A percentile compares a stretch with the other conserved stretches of the same genome.
Conservation (phyloP, 768 basidiomycete genomes). For the Phanerodontia chrysosporium region DNA sequence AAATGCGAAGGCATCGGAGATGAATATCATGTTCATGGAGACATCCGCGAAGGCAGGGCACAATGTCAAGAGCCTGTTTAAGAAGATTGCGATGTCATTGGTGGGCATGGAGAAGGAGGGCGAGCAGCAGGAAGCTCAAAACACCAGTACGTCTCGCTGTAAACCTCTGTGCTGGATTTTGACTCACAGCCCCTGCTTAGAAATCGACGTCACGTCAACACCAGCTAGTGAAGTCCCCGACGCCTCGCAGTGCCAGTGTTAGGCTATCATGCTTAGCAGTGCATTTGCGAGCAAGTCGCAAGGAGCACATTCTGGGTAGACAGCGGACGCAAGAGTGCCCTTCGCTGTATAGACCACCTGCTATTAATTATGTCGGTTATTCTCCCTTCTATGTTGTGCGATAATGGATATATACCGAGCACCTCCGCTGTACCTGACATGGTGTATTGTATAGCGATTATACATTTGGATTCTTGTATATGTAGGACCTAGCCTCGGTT, state of each 20-base stretch:
- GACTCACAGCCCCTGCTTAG: conserved; percentile 33
- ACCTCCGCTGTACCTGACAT: not conserved
- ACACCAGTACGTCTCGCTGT: conserved; percentile 34
- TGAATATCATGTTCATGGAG: conserved; percentile 98
- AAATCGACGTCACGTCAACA: conserved; percentile 88
- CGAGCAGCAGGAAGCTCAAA: conserved; percentile 44
- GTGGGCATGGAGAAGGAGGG: conserved; percentile 91
- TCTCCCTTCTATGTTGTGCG: not conserved
- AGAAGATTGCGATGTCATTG: conserved; percentile 97
- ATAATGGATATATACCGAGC: conserved; percentile 1
- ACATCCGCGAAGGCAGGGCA: conserved; percentile 99
- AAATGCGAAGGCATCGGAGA: conserved; percentile 82
- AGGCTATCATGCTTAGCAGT: conserved; percentile 18
- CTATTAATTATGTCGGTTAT: not conserved
- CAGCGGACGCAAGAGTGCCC: not conserved
- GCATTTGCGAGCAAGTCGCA: not conserved
- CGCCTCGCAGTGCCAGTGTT: conserved; percentile 84
- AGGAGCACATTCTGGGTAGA: not conserved
- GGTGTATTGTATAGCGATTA: conserved; percentile 9
- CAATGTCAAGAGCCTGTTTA: conserved; percentile 98
- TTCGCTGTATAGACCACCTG: not conserved
- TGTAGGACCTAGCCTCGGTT: conserved; percentile 70
- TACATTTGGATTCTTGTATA: conserved; percentile 1
- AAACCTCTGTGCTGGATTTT: not conserved
- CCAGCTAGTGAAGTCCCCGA: conserved; percentile 69